phyloP scores from a whole-genome alignment of 257 asterid species.

The Coffea canephora region DNA sequence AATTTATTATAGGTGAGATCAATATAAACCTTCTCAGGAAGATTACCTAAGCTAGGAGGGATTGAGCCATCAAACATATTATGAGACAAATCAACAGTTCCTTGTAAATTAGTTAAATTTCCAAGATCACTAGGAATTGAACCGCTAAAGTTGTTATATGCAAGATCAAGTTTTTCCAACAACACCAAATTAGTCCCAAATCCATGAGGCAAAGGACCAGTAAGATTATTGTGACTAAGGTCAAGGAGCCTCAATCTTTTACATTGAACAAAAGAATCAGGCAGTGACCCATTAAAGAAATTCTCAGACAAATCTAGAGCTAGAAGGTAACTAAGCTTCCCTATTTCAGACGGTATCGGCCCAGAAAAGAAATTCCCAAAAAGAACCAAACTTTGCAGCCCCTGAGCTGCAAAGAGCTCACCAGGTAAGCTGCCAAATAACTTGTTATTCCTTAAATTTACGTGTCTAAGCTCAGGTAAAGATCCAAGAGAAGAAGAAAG shows the following conservation, averaged over 20 bases:
- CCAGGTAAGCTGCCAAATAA: conserved; percentile 55
- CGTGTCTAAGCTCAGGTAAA: conserved; percentile 69
- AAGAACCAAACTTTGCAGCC: conserved; percentile 85
- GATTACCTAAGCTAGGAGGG: conserved; percentile 77
- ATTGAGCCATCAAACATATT: conserved; percentile 66
- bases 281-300: conserved; percentile 65
- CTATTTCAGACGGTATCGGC: conserved; percentile 59
- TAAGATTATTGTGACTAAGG: conserved; percentile 55
- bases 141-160: conserved; percentile 56
- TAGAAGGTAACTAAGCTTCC: conserved; percentile 62
- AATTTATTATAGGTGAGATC: conserved; percentile 72
- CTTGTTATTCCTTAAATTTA: conserved; percentile 64
- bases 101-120: conserved; percentile 58
- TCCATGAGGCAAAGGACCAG: conserved; percentile 59
- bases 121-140: conserved; percentile 70
- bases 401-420: conserved; percentile 48
- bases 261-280: conserved; percentile 51
- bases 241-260: conserved; percentile 57
- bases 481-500: conserved; percentile 72
- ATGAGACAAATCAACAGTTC: conserved; percentile 75
- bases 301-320: conserved; percentile 65
- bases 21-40: conserved; percentile 83
- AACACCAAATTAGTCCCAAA: conserved; percentile 53
- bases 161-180: conserved; percentile 72
- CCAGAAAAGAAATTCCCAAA: conserved; percentile 72